Evolutionary conservation across 176 grass and related monocot species (phyloP), one percentile per base, ranked within the genome.

Genomic region (Eremochloa ophiuroides): DNA sequence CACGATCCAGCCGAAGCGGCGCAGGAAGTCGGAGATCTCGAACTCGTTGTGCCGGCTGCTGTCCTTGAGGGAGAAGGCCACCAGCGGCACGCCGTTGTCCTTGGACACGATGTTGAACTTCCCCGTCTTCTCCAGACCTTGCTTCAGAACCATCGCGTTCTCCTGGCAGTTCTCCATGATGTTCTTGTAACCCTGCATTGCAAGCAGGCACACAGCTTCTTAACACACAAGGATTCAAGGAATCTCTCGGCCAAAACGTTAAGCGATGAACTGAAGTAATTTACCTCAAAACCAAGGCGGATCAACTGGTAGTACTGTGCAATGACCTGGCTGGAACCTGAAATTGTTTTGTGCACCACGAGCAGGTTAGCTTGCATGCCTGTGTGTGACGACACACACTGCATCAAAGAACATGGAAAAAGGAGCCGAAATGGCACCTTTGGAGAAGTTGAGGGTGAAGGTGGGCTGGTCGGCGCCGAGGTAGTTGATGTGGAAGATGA

Each of bases 401-500:
- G 23, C 17, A 55, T 62, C 8, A 38, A 10, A 37, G 42, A 38
- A 58, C 29, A 69, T 0, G 11, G 51, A 15, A 3, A 68, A 13
- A 10, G 11, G 9, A 8, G 5, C 11, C 2, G 50, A 34, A 55
- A 17, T 2, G 29, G 10, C 2, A 95, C 93, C 94, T 79, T 97
- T 97, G 78, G 94, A 97, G 91, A 97, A 97, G 84, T 97, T 97
- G 68, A 97, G 87, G 46, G 94, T 97, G 87, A 97, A 97, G 27
- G 94, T 97, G 51, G 94, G 94, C 80, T 97, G 94, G 74, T 97
- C 94, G n/a, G 94, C 74, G 71, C 94, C 94, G 5, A 97, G 94
- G 81, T 97, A 97, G 72, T 97, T 97, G 87, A 94, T 97, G 84
- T 97, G 94, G 84, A 97, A 97, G 89, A 97, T 94, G 82, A 94